These are phyloP conservation scores for Ambrosia hybrid DNA, from an alignment of 140 eudicot genomes.

Conservation along the genomic window DNA sequence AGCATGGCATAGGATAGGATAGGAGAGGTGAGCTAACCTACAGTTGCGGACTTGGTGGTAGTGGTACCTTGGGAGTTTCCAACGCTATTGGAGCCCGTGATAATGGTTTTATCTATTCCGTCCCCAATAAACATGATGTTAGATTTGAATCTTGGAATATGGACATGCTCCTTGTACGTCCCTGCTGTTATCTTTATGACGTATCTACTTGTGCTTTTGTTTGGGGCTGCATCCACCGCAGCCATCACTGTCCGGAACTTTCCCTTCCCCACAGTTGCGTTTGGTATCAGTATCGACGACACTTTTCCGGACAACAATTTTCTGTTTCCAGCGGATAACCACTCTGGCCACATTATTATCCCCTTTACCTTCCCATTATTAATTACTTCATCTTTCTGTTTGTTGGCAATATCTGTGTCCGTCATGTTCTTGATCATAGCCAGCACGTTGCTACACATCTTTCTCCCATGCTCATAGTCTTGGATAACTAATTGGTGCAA, in stretches of 20 bases:
- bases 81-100: constrained; percentile 38
- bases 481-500: background rate
- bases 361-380: too few species aligned
- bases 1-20: too few species aligned
- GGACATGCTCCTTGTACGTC: constrained; percentile 26
- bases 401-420: constrained; percentile 22
- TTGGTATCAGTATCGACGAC: background rate
- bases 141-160: constrained; percentile 24
- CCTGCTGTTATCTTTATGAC: constrained; percentile 33
- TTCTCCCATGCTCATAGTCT: constrained; percentile 30
- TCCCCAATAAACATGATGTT: constrained; percentile 39
- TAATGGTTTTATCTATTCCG: constrained; percentile 41
- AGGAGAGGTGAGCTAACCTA: constrained; percentile 22
- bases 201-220: constrained; percentile 17
- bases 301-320: constrained; percentile 3
- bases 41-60: constrained; percentile 41
- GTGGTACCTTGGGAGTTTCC: constrained; percentile 21
- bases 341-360: constrained; percentile 17
- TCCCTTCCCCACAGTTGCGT: constrained; percentile 34
- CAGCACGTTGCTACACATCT: constrained; percentile 34
- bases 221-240: constrained; percentile 35
- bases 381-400: background rate
- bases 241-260: constrained; percentile 29
- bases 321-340: constrained; percentile 31
- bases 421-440: constrained; percentile 33